These are phyloP conservation scores for Spinacia oleracea DNA, from an alignment of 179 eudicot species.

Conservation along the genomic window DNA sequence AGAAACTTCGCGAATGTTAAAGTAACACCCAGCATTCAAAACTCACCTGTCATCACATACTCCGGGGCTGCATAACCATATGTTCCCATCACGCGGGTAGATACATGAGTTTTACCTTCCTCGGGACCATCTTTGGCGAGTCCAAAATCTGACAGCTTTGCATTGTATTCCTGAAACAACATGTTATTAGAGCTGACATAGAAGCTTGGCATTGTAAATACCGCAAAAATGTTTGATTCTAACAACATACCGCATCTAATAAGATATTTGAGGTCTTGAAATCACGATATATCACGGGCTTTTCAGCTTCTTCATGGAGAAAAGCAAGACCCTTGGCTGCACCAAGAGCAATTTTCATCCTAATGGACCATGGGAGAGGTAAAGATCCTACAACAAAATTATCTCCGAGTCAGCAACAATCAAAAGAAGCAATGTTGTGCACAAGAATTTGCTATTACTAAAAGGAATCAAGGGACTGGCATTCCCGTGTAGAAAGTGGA, in stretches of 20 bases:
- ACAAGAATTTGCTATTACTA: neutral
- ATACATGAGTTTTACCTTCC: slow-evolving; percentile 89
- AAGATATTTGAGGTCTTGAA: slow-evolving; percentile 83
- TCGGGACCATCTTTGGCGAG: slow-evolving; percentile 94
- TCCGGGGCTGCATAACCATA: slow-evolving; percentile 90
- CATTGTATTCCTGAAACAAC: slow-evolving; percentile 71
- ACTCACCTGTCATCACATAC: slow-evolving; percentile 88
- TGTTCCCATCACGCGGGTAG: slow-evolving; percentile 95
- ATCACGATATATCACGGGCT: slow-evolving; percentile 79
- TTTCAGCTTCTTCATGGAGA: slow-evolving; percentile 77
- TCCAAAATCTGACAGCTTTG: slow-evolving; percentile 88
- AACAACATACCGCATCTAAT: slow-evolving; percentile 72
- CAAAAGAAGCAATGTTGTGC: neutral
- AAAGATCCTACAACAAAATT: slow-evolving; percentile 52
- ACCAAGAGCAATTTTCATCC: slow-evolving; percentile 76
- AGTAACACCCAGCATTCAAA: neutral
- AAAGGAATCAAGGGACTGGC: neutral
- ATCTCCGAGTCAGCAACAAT: neutral
- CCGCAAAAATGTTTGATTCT: neutral
- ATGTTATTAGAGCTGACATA: slow-evolving; percentile 22
- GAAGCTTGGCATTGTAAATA: slow-evolving; percentile 10
- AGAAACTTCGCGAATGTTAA: neutral
- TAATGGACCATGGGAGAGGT: slow-evolving; percentile 79
- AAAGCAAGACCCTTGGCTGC: slow-evolving; percentile 71
- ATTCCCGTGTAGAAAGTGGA: neutral